phyloP scores from a whole-genome alignment of 2,329 filamentous ascomycete species.

The Cucurbitaria berberidis region DNA sequence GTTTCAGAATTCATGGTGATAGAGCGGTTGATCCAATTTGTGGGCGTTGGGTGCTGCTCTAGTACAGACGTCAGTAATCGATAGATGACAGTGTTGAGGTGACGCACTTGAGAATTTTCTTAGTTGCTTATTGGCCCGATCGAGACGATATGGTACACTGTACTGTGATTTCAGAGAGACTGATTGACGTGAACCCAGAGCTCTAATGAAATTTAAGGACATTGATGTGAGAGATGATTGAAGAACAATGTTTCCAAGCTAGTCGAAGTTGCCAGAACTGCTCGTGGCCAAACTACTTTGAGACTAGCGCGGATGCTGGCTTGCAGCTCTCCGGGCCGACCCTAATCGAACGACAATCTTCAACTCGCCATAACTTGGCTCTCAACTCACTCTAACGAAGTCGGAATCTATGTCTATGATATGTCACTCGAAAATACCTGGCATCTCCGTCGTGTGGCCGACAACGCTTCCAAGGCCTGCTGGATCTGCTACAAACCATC shows the following conservation, averaged over 20 bases:
- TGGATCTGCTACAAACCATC: conserved; percentile 91
- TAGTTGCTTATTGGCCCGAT: not conserved
- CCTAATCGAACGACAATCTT: not conserved
- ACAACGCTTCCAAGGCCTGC: conserved; percentile 81
- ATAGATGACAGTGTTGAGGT: not conserved
- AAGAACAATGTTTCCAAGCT: conserved; percentile 1
- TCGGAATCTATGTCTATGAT: not conserved
- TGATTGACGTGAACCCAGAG: not conserved
- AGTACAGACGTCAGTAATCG: not conserved
- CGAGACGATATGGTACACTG: not conserved
- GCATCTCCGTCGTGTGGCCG: conserved; percentile 84
- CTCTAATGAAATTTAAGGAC: conserved; percentile 9
- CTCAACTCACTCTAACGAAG: not conserved
- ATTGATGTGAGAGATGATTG: conserved; percentile 13
- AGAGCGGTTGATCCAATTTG: not conserved
- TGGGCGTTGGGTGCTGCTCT: not conserved
- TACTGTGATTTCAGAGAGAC: not conserved
- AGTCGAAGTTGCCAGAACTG: conserved; percentile 7
- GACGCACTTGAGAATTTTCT: conserved; percentile 20
- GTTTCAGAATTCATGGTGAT: conserved; percentile 8
- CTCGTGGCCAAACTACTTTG: conserved; percentile 7
- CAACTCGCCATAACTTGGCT: not conserved
- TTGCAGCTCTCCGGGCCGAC: not conserved
- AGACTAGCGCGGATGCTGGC: conserved; percentile 13
- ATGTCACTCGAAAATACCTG: conserved; percentile 73